Base-by-base conservation (phyloP, 495 filamentous ascomycete genomes). In the Talaromyces stipitatus region DNA sequence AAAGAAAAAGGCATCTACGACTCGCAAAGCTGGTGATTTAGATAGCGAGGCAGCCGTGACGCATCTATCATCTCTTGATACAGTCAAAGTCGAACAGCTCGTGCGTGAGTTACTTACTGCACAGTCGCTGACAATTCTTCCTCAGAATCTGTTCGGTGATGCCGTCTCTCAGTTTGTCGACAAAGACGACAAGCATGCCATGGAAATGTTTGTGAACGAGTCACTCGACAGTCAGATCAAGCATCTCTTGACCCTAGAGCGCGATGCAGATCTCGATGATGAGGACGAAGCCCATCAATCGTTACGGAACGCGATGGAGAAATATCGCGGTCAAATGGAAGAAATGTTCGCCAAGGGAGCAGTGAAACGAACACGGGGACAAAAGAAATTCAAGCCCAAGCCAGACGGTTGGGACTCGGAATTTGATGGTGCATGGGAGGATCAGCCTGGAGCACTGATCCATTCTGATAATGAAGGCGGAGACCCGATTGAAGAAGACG, bases 181-280 rank as follows among this genome's bases (percentile, higher is more conserved):
- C 69, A 97, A 97, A 60, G 90, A 96, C 62, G 94, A 99, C 70
- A 95, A 91, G 61, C 84, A 94, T 61, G 92, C 92, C 0, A 87
- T 97, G 80, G 86, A 95, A 62, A 82, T 81, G 62, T 97, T 97
- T 62, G 88, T 97, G 23, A 83, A 83, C 41, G 86, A 95, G 14
- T 90, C 87, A 22, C 74, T 97, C 2, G 76, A 82, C 12, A 83
- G 77, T 58, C 90, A 95, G 62, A 74, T 95, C 33, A 88, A 86
- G 62, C 81, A 90, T 51, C 72, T 99, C 48, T 70, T 88, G 66
- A 55, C 72, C 0, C 66, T 91, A 10, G 79, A 87, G 27, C 78
- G 85, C 6, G 83, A 85, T 9, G 82, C 86, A 24, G 82, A 88
- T 12, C 85, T 89, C 11, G 78, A 85, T 33, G 69, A 73, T 26